Evolutionary conservation across 176 grass and related monocot species (phyloP).

Genomic region (Stipa capillata): DNA sequence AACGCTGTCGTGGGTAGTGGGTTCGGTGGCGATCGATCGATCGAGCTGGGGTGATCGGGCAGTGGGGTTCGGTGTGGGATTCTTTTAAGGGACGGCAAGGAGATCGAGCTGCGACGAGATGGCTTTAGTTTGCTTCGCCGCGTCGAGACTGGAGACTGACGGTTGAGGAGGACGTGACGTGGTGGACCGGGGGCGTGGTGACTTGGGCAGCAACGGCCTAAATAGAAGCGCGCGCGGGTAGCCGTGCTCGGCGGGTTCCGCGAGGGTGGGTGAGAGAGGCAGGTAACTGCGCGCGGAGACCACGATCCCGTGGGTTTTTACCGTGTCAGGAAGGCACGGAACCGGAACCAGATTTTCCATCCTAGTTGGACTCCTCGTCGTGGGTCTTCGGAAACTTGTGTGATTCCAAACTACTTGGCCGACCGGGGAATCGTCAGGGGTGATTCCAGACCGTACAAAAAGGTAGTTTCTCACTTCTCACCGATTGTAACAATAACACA

Average conservation of each 20-base stretch:
- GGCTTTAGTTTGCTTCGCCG: slow-evolving; percentile 42
- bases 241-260: neutral
- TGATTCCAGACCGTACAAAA: too few species aligned
- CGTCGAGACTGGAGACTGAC: slow-evolving; percentile 35
- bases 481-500: too few species aligned
- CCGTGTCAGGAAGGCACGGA: too few species aligned
- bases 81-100: slow-evolving; percentile 19
- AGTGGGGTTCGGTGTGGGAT: neutral
- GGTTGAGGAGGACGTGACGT: slow-evolving; percentile 24
- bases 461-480: too few species aligned
- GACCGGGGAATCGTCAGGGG: too few species aligned
- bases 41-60: too few species aligned
- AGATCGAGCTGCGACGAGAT: neutral
- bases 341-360: neutral
- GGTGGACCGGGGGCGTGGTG: neutral
- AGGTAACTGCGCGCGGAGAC: neutral
- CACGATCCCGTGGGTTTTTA: neutral
- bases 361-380: neutral
- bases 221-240: neutral
- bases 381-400: neutral
- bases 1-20: neutral
- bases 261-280: neutral
- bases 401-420: neutral
- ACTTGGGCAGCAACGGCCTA: slow-evolving; percentile 4
- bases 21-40: too few species aligned